phyloP scores from a whole-genome alignment of 495 filamentous ascomycete genomes.

The Lindgomyces ingoldianus region DNA sequence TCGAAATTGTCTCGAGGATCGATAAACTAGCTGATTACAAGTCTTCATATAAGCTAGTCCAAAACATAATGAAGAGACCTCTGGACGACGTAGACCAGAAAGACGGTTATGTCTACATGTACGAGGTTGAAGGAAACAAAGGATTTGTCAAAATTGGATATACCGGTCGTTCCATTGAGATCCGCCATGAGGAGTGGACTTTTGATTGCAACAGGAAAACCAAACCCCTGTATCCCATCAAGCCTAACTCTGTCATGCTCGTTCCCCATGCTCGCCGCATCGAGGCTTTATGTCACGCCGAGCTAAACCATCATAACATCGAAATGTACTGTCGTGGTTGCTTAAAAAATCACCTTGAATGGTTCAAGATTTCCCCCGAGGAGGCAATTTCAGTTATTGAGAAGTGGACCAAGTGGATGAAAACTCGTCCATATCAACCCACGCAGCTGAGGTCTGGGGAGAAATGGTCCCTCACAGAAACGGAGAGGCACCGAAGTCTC shows the following conservation, averaged over 20 bases:
- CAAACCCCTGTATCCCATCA: conserved; percentile 10
- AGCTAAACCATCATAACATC: conserved; percentile 5
- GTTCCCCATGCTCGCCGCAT: conserved; percentile 7
- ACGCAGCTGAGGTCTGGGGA: no score
- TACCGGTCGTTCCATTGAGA: neutral
- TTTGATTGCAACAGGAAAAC: conserved; percentile 18
- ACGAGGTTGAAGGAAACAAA: conserved; percentile 16
- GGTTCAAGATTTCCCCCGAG: conserved; percentile 14
- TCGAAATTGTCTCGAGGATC: conserved; percentile 1
- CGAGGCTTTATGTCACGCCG: conserved; percentile 17
- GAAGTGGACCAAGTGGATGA: no score
- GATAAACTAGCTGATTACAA: neutral
- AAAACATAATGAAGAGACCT: neutral
- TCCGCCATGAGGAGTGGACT: conserved; percentile 8
- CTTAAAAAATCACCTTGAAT: conserved; percentile 24
- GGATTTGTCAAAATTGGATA: conserved; percentile 17
- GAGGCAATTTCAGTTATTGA: conserved; percentile 15
- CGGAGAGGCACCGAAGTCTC: no score
- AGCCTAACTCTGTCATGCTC: neutral
- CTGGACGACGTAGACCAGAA: neutral
- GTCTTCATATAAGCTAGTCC: neutral
- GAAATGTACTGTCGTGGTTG: conserved; percentile 7
- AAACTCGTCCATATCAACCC: no score
- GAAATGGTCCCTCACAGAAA: no score
- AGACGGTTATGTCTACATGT: conserved; percentile 9